Evolutionary conservation across 306 rosid genomes (phyloP), one percentile per base, ranked within the genome.

Genomic region (Styphnolobium japonicum): DNA sequence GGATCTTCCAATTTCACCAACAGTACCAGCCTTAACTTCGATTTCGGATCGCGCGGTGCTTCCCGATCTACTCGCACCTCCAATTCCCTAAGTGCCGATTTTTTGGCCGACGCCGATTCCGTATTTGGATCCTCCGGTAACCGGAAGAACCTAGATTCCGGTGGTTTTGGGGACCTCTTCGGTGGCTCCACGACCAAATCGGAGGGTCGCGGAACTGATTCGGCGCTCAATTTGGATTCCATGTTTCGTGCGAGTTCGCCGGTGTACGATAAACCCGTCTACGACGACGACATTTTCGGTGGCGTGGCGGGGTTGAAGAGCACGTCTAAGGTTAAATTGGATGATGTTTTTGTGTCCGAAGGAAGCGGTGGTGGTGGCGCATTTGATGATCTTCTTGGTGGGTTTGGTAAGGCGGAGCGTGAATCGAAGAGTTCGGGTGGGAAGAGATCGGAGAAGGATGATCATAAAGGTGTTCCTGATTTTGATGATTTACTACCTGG

Each of bases 401-500:
- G 98, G 10, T 90, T 96, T 82, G 92, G 94, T 8, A 95, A 84
- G 88, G 77, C 81, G 10, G 88, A 80, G 82, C 84, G 80, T 12
- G 70, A 83, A 25, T 58, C 91, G 31, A 95, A 88, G 88, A 81
- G 82, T 67, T 83, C 84, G 21, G 82, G 73, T 25, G 79, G 76
- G 27, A 87, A 76, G 76, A 70, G 83, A 83, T 52, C 80, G 60
- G 93, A 82, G 77, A 90, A 83, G 76, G 76, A 85, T 42, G 92
- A 66, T n/a, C n/a, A n/a, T 63, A 88, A 75, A 81, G 83, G 84
- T 63, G 83, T 29, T 70, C 64, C 91, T 2, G 88, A 67, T 67
- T 91, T 93, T 18, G 94, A 86, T 83, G 99, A 93, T 85, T 90
- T 94, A 82, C 23, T 94, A 33, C 92, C 97, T 66, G 99, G 97